Evolutionary conservation across 2,329 filamentous ascomycete genomes (phyloP), one percentile per base, ranked within the genome.

Genomic region (Trichoderma brevicompactum): DNA sequence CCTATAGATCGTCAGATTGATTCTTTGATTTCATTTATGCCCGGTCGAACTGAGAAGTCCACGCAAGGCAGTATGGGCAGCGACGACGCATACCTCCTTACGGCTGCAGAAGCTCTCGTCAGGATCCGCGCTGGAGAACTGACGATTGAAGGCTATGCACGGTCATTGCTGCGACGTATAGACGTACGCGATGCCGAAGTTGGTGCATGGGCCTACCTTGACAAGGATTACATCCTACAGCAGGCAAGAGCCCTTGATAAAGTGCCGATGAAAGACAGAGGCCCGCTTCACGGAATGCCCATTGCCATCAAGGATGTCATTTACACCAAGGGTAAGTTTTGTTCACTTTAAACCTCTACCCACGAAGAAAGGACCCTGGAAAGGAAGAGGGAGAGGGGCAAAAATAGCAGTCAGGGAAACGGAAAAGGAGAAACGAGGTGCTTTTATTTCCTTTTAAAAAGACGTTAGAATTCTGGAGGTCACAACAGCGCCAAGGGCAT

Each of bases 291-390:
- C 69, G 86, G 86, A 1, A 72, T 88, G 7, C 79, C 83, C 0
- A 74, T 89, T n/a, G 86, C 79, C 0, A 78, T 88, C 10, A 88
- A 88, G 71, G 86, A 89, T 76, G 79, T 88, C 2, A 85, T 88
- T 68, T 80, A 79, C 69, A 88, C 82, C 0, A 84, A 83, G 73
- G 82, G 82, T 81, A 65, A n/a, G 65, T n/a, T 17, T 6, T 48
- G 15, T 28, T 41, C 49, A 6, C 5, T 46, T 19, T 53, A 19
- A 12, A 19, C 2, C 34, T 36, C 2, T 12, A n/a, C 12, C 23
- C 10, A 12, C 6, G 36, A 40, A 60, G 17, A 23, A 41, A 23
- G n/a, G 10, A 38, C 36, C 10, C 6, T 4, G 10, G 36, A 2
- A 8, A 6, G 7, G 36, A 38, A 38, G 36, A 6, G 10, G 36